Percentiles rank a stretch among this genome's conserved stretches.
Conservation (phyloP, 768 basidiomycete genomes). For the Pholiota molesta region DNA sequence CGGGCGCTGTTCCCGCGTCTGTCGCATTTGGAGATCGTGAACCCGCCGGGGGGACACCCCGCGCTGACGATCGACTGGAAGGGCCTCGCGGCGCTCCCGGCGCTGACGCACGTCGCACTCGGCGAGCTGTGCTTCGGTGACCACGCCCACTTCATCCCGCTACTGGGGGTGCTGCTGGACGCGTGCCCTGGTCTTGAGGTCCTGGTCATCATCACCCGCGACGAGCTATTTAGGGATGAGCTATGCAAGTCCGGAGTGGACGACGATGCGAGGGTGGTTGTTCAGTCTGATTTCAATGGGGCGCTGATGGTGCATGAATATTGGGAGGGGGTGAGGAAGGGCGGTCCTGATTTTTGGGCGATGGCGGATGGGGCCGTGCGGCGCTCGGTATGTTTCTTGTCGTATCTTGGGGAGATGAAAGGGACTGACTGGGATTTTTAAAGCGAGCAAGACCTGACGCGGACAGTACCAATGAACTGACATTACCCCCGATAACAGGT, state of each 20-base stretch:
- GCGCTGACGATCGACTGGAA: slow-evolving; percentile 29
- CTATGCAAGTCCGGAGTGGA: slow-evolving; percentile 19
- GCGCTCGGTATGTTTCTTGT: not conserved
- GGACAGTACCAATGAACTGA: too few relatives aligned
- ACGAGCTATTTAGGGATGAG: slow-evolving; percentile 19
- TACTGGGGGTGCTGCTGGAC: slow-evolving; percentile 23
- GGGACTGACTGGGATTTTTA: too few relatives aligned
- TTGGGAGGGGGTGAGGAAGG: slow-evolving; percentile 28
- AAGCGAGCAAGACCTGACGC: too few relatives aligned
- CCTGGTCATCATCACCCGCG: slow-evolving; percentile 29
- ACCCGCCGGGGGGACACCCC: slow-evolving; percentile 18
- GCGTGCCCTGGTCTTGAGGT: slow-evolving; percentile 22
- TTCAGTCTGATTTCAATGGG: slow-evolving; percentile 29
- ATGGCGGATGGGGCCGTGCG: slow-evolving; percentile 16
- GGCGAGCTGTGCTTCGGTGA: slow-evolving; percentile 24
- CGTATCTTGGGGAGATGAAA: too few relatives aligned
- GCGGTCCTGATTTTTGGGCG: slow-evolving; percentile 34
- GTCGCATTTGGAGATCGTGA: slow-evolving; percentile 33
- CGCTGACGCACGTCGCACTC: slow-evolving; percentile 34
- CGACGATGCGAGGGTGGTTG: slow-evolving; percentile 27
- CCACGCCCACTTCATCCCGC: slow-evolving; percentile 20
- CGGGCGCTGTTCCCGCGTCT: slow-evolving; percentile 24
- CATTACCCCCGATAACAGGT: too few relatives aligned
- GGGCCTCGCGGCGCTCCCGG: slow-evolving; percentile 27
- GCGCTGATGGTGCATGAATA: slow-evolving; percentile 22